These are phyloP conservation scores for Piedraia hortae DNA, from an alignment of 2,329 filamentous ascomycete species.

Conservation along the genomic window DNA sequence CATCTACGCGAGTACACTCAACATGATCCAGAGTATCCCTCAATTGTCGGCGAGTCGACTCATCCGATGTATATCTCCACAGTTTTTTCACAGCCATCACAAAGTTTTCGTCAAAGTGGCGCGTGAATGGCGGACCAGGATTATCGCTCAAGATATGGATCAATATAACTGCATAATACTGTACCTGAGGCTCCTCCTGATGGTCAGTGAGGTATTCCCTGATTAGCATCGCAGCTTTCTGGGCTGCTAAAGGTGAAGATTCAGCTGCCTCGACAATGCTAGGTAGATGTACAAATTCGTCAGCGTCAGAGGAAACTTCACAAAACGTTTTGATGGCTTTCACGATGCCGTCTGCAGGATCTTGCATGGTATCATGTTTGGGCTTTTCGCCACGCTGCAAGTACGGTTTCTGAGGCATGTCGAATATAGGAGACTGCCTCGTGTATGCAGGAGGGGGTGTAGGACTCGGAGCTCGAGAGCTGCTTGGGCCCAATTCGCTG, in stretches of 20 bases:
- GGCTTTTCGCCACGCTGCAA: too few species aligned
- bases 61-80: conserved; percentile 41
- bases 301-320: conserved; percentile 38
- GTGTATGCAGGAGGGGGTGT: too few species aligned
- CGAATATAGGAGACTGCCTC: too few species aligned
- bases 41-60: conserved; percentile 57
- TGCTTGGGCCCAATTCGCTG: too few species aligned
- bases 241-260: conserved; percentile 63
- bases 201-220: conserved; percentile 59
- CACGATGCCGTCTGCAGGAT: conserved; percentile 37
- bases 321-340: conserved; percentile 52
- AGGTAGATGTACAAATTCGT: conserved; percentile 79
- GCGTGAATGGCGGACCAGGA: conserved; percentile 70
- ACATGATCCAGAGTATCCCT: conserved; percentile 65
- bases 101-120: conserved; percentile 68
- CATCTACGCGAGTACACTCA: conserved; percentile 40
- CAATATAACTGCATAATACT: conserved; percentile 94
- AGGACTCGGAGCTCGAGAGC: too few species aligned
- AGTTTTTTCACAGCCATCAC: conserved; percentile 50
- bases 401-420: too few species aligned
- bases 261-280: conserved; percentile 86
- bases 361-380: conserved; percentile 14
- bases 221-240: conserved; percentile 53
- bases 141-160: conserved; percentile 79
- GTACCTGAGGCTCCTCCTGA: conserved; percentile 33